Evolutionary conservation across 345 rosid genomes (phyloP).

Genomic region (Melaleuca alternifolia): DNA sequence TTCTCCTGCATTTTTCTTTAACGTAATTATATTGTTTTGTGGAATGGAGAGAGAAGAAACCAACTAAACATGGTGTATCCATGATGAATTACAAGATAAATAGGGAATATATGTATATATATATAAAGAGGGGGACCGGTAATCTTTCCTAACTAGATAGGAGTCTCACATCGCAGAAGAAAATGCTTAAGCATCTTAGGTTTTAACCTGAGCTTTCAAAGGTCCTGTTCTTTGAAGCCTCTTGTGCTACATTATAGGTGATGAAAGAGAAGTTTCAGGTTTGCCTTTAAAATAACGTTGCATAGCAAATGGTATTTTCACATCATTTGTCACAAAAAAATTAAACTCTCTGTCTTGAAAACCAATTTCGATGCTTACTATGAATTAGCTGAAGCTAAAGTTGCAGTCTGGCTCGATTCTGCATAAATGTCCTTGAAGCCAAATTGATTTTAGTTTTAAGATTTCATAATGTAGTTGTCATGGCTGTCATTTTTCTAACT

Average conservation of each 20-base stretch:
- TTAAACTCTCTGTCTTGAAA: neutral
- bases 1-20: neutral
- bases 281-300: neutral
- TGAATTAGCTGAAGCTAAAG: neutral
- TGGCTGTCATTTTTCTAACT: neutral
- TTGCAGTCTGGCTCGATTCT: neutral
- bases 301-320: neutral
- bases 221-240: neutral
- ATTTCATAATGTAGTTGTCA: neutral
- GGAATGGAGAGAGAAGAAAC: neutral
- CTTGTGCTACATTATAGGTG: neutral
- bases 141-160: neutral
- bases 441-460: neutral
- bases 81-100: neutral
- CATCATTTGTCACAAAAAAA: neutral
- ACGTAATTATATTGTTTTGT: neutral
- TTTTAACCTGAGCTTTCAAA: neutral
- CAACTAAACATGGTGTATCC: neutral
- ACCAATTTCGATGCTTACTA: neutral
- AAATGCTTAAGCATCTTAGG: neutral
- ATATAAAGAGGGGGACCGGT: neutral
- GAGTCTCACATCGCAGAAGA: neutral
- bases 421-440: neutral
- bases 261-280: neutral
- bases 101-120: neutral